These are phyloP conservation scores for Oryza officinalis DNA, from an alignment of 176 grass and related monocot genomes.

Conservation along the genomic window DNA sequence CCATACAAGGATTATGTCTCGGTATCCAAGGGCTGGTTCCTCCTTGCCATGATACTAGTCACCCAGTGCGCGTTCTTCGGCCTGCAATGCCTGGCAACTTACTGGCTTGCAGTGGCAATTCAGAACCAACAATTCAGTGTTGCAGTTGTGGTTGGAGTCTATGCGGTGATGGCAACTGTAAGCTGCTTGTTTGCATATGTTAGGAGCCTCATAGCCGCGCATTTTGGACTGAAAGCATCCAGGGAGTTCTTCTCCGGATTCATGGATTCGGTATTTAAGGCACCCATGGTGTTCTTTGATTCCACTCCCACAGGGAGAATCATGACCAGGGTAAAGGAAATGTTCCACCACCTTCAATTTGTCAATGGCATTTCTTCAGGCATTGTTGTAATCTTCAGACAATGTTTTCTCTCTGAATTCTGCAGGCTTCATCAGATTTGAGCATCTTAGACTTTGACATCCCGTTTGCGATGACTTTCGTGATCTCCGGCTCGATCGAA, in stretches of 20 bases:
- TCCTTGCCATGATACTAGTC: slow-evolving; percentile 51
- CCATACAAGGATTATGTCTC: slow-evolving; percentile 71
- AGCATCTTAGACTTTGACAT: slow-evolving; percentile 85
- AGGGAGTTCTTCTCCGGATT: slow-evolving; percentile 77
- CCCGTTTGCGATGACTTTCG: slow-evolving; percentile 72
- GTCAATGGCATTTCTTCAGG: neutral
- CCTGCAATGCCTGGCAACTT: slow-evolving; percentile 70
- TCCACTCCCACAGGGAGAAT: slow-evolving; percentile 82
- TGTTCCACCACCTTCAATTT: neutral
- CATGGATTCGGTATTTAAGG: slow-evolving; percentile 89
- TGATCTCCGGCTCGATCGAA: slow-evolving; percentile 71
- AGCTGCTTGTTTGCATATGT: slow-evolving; percentile 83
- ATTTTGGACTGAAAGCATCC: slow-evolving; percentile 81
- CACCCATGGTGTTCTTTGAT: slow-evolving; percentile 90
- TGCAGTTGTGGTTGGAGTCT: slow-evolving; percentile 55
- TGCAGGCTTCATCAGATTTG: slow-evolving; percentile 87
- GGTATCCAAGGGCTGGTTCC: slow-evolving; percentile 44
- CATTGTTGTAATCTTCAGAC: neutral
- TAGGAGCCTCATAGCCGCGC: slow-evolving; percentile 65
- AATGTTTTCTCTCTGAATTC: neutral
- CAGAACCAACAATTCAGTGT: slow-evolving; percentile 39
- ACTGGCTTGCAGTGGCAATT: slow-evolving; percentile 70
- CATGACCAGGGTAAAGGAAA: slow-evolving; percentile 69
- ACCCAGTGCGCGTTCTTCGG: slow-evolving; percentile 53
- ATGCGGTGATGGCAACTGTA: slow-evolving; percentile 55